These are phyloP conservation scores for Marchantia polymorpha DNA, from an alignment of 225 moss, liverwort and hornwort genomes.

Conservation along the genomic window DNA sequence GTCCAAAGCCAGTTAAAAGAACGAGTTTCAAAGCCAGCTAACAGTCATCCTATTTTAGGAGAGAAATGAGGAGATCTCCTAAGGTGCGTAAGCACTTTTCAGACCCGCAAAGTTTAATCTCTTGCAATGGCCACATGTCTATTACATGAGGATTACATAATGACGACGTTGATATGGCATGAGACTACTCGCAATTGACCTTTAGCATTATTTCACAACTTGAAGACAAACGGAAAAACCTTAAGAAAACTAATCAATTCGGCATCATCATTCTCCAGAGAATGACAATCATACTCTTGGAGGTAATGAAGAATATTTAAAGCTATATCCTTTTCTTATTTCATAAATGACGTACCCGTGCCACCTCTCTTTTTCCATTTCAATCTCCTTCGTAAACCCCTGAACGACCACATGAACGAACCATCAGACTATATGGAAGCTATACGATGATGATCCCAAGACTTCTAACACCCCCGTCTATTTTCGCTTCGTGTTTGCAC, in stretches of 20 bases:
- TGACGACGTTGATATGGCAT: too few relatives aligned
- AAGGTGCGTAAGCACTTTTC: too few relatives aligned
- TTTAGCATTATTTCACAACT: too few relatives aligned
- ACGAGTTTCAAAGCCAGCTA: neutral
- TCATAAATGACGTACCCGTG: constrained; percentile 59
- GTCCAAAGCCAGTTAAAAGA: neutral
- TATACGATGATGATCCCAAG: neutral
- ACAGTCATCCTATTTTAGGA: neutral
- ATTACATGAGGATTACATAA: too few relatives aligned
- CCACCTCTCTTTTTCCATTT: constrained; percentile 98
- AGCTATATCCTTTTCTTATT: neutral
- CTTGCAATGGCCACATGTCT: too few relatives aligned
- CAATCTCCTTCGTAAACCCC: constrained; percentile 97
- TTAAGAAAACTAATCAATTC: neutral
- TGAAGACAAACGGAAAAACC: neutral
- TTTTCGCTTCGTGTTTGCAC: neutral
- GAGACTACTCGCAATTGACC: too few relatives aligned
- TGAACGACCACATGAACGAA: constrained; percentile 31
- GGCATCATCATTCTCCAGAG: neutral
- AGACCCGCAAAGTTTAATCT: too few relatives aligned
- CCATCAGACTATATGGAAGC: constrained; percentile 8
- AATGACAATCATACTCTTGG: neutral
- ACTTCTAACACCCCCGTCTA: neutral
- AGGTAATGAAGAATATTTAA: neutral
- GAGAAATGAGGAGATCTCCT: too few relatives aligned